phyloP scores from a whole-genome alignment of 192 early-diverging fungal species.

The Rhizoclosmatium sp. region DNA sequence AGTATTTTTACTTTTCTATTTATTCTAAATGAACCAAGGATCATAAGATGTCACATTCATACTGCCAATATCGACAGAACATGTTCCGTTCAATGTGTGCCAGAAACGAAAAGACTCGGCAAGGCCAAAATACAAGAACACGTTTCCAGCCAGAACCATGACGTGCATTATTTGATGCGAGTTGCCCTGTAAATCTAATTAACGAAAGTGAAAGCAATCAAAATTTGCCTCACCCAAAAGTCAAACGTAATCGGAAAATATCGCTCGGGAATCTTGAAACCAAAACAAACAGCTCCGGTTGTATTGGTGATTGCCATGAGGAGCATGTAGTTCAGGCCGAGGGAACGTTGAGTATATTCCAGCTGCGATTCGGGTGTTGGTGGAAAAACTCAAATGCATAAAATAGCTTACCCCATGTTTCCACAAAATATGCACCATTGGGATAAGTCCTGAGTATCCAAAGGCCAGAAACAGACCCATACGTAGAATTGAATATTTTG shows the following conservation, averaged over 20 bases:
- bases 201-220: neutral
- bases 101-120: constrained; percentile 23
- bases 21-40: too few species aligned
- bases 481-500: constrained; percentile 70
- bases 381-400: neutral
- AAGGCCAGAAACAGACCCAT: constrained; percentile 76
- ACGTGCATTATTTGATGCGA: constrained; percentile 89
- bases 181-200: constrained; percentile 44
- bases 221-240: constrained; percentile 60
- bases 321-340: constrained; percentile 69
- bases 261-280: constrained; percentile 72
- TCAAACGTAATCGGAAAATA: constrained; percentile 80
- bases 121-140: constrained; percentile 74
- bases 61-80: neutral
- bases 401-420: constrained; percentile 72
- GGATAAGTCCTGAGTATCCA: constrained; percentile 75
- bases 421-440: constrained; percentile 64
- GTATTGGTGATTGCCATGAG: constrained; percentile 75
- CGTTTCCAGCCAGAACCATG: constrained; percentile 70
- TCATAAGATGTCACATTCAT: too few species aligned
- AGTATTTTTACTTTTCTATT: too few species aligned
- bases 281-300: constrained; percentile 77
- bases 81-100: constrained; percentile 12
- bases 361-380: constrained; percentile 10
- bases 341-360: constrained; percentile 54